Evolutionary conservation across 2,329 filamentous ascomycete species (phyloP).

Genomic region (Aschersonia sp.): DNA sequence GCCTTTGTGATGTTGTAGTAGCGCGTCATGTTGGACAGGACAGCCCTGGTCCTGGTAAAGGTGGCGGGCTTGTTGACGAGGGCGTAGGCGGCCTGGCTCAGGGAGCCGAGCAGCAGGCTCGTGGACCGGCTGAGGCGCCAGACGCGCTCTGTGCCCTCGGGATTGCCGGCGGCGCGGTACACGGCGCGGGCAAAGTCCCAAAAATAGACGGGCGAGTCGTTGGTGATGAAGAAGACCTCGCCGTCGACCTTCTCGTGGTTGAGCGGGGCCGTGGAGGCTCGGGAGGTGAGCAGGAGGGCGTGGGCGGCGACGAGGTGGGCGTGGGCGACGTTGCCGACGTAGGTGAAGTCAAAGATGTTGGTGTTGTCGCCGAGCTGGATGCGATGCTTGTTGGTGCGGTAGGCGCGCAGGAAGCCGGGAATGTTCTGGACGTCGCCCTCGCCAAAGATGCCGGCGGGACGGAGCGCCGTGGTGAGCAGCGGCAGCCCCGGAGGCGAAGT

Average conservation of each 20-base stretch:
- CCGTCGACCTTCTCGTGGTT: constrained; percentile 66
- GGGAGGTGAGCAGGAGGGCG: constrained; percentile 48
- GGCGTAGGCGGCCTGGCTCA: constrained; percentile 36
- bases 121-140: constrained; percentile 38
- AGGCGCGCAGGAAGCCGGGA: constrained; percentile 58
- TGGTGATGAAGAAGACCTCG: constrained; percentile 81
- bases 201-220: constrained; percentile 77
- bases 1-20: constrained; percentile 71
- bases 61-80: constrained; percentile 37
- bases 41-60: constrained; percentile 44
- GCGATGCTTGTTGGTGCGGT: constrained; percentile 51
- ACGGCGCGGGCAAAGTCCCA: constrained; percentile 76
- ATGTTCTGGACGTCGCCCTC: constrained; percentile 72
- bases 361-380: constrained; percentile 64
- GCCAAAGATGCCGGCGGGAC: constrained; percentile 81
- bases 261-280: constrained; percentile 45
- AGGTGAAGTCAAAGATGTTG: constrained; percentile 51
- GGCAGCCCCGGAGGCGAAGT: too few species aligned
- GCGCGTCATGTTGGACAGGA: constrained; percentile 58
- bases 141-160: constrained; percentile 35
- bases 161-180: constrained; percentile 48
- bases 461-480: constrained; percentile 66
- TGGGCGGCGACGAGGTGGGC: constrained; percentile 70
- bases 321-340: constrained; percentile 51
- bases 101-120: constrained; percentile 34